These are phyloP conservation scores for Cercospora sojina DNA, from an alignment of 2,329 filamentous ascomycete genomes.

Conservation along the genomic window DNA sequence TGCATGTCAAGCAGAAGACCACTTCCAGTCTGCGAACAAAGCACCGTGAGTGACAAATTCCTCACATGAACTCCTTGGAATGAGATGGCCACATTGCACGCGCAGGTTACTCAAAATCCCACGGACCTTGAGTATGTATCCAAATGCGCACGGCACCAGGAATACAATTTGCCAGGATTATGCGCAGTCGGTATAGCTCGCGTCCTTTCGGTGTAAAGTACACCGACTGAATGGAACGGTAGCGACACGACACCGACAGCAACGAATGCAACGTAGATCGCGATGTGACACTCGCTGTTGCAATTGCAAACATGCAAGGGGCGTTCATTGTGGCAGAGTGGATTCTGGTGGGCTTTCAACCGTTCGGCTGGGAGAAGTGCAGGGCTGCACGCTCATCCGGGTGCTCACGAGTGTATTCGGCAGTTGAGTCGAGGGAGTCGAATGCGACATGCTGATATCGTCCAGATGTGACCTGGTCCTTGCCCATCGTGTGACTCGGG, in stretches of 20 bases:
- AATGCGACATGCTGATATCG: background rate
- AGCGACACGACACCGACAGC: slow-evolving; percentile 13
- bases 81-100: background rate
- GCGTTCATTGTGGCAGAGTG: background rate
- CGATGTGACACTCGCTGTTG: background rate
- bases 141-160: background rate
- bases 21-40: background rate
- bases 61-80: background rate
- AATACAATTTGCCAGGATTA: background rate
- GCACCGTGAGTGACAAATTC: background rate
- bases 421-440: background rate
- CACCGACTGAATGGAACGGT: slow-evolving; percentile 14
- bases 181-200: background rate
- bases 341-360: background rate
- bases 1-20: background rate
- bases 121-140: background rate
- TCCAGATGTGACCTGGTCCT: background rate
- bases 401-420: background rate
- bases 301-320: background rate
- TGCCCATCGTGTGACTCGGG: background rate
- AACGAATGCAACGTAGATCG: slow-evolving; percentile 15
- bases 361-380: background rate
- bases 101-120: background rate
- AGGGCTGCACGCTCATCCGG: background rate
- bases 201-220: background rate